Evolutionary conservation across 768 basidiomycete species (phyloP).

Genomic region (Aureoboletus auriporus): DNA sequence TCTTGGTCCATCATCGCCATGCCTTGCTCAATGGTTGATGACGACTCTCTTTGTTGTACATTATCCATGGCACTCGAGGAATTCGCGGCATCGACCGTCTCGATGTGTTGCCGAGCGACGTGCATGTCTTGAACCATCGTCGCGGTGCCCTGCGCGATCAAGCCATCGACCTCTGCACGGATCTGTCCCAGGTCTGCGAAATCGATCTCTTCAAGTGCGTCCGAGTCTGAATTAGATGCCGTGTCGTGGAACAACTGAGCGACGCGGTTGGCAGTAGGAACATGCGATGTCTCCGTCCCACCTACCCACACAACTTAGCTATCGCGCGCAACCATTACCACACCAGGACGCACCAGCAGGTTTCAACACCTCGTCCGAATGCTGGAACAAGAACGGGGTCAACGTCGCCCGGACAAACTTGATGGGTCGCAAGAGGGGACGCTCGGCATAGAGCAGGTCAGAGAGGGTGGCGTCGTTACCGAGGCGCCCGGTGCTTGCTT

Average conservation of each 20-base stretch:
- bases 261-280: conserved; percentile 70
- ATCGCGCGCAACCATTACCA: conserved; percentile 17
- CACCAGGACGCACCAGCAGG: conserved; percentile 50
- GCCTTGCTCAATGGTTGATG: no score
- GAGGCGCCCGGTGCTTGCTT: neutral
- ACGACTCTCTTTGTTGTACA: no score
- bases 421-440: conserved; percentile 65
- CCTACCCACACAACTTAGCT: conserved; percentile 5
- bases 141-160: conserved; percentile 5
- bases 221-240: conserved; percentile 16
- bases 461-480: conserved; percentile 48
- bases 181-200: conserved; percentile 58
- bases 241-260: conserved; percentile 55
- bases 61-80: no score
- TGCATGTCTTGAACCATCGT: neutral
- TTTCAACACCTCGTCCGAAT: conserved; percentile 60
- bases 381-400: conserved; percentile 47
- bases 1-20: no score
- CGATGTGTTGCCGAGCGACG: conserved; percentile 44
- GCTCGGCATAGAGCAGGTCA: conserved; percentile 47
- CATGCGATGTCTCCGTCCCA: conserved; percentile 48
- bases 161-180: conserved; percentile 36
- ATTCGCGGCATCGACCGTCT: conserved; percentile 48
- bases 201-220: conserved; percentile 57
- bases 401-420: conserved; percentile 60